Percentiles rank a stretch among this genome's conserved stretches.
Evolutionary conservation across 1,139 yeast genomes (phyloP).

Genomic region (Geotrichum siamense): DNA sequence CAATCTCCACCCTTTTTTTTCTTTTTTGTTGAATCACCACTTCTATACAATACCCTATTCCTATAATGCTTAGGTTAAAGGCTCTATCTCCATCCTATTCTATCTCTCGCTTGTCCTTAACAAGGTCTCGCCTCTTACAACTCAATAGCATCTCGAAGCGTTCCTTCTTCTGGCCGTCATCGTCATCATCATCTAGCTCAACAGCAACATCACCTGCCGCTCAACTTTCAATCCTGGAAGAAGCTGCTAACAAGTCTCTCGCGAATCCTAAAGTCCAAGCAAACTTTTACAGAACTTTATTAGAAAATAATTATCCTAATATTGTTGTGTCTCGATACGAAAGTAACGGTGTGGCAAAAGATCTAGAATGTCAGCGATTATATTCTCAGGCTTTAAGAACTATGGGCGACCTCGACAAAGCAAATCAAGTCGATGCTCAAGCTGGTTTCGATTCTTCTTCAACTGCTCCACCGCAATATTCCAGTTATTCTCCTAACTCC

Average conservation of each 20-base stretch:
- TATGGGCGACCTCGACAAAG: slow-evolving; percentile 71
- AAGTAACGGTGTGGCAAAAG: slow-evolving; percentile 79
- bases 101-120: background rate
- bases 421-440: slow-evolving; percentile 42
- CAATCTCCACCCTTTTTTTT: no score
- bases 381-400: slow-evolving; percentile 75
- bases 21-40: no score
- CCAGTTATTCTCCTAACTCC: background rate
- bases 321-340: slow-evolving; percentile 88
- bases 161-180: slow-evolving; percentile 4
- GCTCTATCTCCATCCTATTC: background rate
- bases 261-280: slow-evolving; percentile 68
- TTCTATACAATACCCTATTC: no score
- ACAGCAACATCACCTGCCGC: slow-evolving; percentile 6
- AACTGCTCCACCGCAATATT: slow-evolving; percentile 22
- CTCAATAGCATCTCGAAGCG: background rate
- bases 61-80: slow-evolving; percentile 3
- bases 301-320: slow-evolving; percentile 81
- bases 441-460: background rate
- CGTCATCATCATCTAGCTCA: slow-evolving; percentile 5
- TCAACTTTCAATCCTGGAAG: slow-evolving; percentile 41
- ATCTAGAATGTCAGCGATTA: slow-evolving; percentile 66
- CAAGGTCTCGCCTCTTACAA: background rate
- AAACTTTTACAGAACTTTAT: slow-evolving; percentile 63
- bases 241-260: slow-evolving; percentile 68